Conservation (phyloP, 1,284 basidiomycete species). For the Heterobasidion occidentale region DNA sequence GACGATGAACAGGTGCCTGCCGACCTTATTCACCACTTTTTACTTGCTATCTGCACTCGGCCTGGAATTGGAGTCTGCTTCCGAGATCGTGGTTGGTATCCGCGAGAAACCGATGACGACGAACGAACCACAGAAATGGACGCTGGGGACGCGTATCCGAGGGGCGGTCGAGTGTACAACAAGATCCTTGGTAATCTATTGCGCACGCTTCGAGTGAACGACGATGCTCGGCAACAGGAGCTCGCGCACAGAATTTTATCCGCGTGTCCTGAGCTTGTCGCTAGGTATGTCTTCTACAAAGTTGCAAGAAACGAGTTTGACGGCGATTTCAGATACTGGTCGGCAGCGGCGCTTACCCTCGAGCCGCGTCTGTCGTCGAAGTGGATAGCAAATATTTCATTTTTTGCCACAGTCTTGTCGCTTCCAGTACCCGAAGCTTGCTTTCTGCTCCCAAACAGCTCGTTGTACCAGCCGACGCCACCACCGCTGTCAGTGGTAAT, state of each 20-base stretch:
- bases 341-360: slow-evolving; percentile 63
- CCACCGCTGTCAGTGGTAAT: slow-evolving; percentile 65
- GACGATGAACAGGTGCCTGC: slow-evolving; percentile 58
- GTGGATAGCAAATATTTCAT: slow-evolving; percentile 85
- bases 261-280: slow-evolving; percentile 82
- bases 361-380: slow-evolving; percentile 84
- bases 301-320: slow-evolving; percentile 1
- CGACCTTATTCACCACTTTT: slow-evolving; percentile 81
- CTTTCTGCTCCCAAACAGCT: slow-evolving; percentile 44
- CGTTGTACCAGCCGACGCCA: slow-evolving; percentile 56
- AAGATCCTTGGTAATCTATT: slow-evolving; percentile 77
- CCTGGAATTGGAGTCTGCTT: slow-evolving; percentile 87
- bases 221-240: slow-evolving; percentile 83
- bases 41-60: slow-evolving; percentile 80
- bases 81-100: slow-evolving; percentile 87
- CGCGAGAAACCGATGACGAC: slow-evolving; percentile 42
- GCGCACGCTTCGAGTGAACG: slow-evolving; percentile 69
- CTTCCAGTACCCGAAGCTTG: slow-evolving; percentile 62
- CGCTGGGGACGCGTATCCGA: slow-evolving; percentile 19
- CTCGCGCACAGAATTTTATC: slow-evolving; percentile 71
- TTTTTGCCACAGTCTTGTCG: slow-evolving; percentile 71
- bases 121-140: slow-evolving; percentile 17
- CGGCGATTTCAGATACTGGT: slow-evolving; percentile 58
- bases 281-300: slow-evolving; percentile 42
- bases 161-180: slow-evolving; percentile 63